A percentile compares a stretch with the other conserved stretches of the same genome.
phyloP scores from a whole-genome alignment of 768 basidiomycete species.

The Rhodotorula sphaerocarpa region DNA sequence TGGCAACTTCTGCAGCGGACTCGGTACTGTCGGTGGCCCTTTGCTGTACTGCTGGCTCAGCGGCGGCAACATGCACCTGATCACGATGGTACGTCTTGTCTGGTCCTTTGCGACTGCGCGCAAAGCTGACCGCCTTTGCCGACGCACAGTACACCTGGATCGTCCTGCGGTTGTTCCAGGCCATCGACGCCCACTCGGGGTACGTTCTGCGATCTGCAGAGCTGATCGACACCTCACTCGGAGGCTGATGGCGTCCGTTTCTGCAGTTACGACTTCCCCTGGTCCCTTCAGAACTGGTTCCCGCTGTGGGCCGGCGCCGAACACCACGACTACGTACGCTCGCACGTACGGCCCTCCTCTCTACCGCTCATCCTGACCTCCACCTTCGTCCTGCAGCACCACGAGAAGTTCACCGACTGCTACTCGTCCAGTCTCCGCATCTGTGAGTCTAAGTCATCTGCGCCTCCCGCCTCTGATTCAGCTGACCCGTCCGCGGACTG shows the following conservation, averaged over 20 bases:
- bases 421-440: slow-evolving; percentile 40
- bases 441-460: slow-evolving; percentile 16
- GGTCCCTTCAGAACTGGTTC: slow-evolving; percentile 83
- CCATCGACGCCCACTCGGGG: slow-evolving; percentile 92
- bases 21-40: slow-evolving; percentile 81
- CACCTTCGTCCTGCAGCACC: neutral
- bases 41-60: slow-evolving; percentile 56
- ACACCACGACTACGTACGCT: slow-evolving; percentile 49
- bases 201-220: neutral
- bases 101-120: too few relatives aligned
- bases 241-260: too few relatives aligned
- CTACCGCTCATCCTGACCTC: neutral
- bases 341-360: too few relatives aligned
- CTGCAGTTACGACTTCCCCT: slow-evolving; percentile 78
- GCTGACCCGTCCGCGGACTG: neutral
- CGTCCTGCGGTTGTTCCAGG: slow-evolving; percentile 86
- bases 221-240: neutral
- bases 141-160: slow-evolving; percentile 69
- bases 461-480: neutral
- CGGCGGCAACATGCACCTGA: slow-evolving; percentile 59
- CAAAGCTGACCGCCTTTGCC: too few relatives aligned
- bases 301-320: slow-evolving; percentile 81
- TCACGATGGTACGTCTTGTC: slow-evolving; percentile 53
- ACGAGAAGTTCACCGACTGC: slow-evolving; percentile 74
- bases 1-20: slow-evolving; percentile 48